Evolutionary conservation across 331 rosid species (phyloP).

Genomic region (Ulmus americana): DNA sequence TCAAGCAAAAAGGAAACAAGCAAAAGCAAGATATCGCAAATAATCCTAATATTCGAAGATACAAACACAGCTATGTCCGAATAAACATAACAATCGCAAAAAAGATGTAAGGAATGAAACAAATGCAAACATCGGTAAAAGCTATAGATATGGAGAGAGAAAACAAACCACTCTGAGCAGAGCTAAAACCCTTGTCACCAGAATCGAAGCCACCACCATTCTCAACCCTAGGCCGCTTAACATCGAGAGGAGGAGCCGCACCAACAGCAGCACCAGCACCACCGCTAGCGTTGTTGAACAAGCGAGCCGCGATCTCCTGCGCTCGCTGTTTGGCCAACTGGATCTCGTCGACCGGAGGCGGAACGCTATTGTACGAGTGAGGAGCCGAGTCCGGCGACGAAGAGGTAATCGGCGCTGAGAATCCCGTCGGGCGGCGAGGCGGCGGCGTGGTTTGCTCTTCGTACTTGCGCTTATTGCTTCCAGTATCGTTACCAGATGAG

Average conservation of each 20-base stretch:
- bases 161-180: constrained; percentile 24
- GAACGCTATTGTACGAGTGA: constrained; percentile 60
- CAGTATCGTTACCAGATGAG: constrained; percentile 48
- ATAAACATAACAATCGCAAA: background rate
- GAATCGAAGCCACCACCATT: constrained; percentile 73
- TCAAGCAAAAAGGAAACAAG: no score
- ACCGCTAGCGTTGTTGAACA: constrained; percentile 38
- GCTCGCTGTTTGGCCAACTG: constrained; percentile 80
- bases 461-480: constrained; percentile 67
- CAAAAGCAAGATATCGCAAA: no score
- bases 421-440: constrained; percentile 58
- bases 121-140: background rate
- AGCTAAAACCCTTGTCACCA: constrained; percentile 48
- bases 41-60: no score
- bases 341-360: constrained; percentile 57
- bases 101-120: no score
- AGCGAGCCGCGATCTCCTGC: constrained; percentile 89
- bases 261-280: constrained; percentile 23
- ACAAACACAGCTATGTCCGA: no score
- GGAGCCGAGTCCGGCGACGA: constrained; percentile 49
- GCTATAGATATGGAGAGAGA: background rate
- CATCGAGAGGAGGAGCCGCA: constrained; percentile 30
- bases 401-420: constrained; percentile 58
- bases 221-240: constrained; percentile 71
- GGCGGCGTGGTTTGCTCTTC: constrained; percentile 53